A percentile compares a stretch with the other conserved stretches of the same genome.
These are phyloP conservation scores for Triadica sebifera DNA, from an alignment of 345 rosid genomes.

Conservation along the genomic window DNA sequence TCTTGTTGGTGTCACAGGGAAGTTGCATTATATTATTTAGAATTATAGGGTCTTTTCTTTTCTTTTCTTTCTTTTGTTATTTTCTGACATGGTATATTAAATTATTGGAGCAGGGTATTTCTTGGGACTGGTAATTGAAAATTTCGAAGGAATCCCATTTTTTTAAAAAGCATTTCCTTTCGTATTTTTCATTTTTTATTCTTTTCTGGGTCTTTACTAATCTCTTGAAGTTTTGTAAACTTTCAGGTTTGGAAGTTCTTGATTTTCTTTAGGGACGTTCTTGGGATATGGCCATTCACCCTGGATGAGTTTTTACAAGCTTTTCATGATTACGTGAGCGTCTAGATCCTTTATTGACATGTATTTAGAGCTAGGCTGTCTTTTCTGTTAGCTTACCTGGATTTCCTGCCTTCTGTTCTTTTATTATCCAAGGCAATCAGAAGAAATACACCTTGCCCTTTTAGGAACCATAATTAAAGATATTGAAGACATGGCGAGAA, in stretches of 20 bases:
- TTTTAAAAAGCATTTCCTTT: background rate
- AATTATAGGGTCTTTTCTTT: background rate
- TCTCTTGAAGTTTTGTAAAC: constrained; percentile 12
- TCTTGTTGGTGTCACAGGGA: background rate
- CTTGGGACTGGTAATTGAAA: background rate
- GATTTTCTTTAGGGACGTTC: constrained; percentile 72
- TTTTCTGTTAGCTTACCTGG: constrained; percentile 14
- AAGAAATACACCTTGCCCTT: constrained; percentile 79
- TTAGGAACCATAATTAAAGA: constrained; percentile 70
- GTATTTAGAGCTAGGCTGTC: background rate
- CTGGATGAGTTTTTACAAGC: constrained; percentile 89
- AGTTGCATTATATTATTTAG: background rate
- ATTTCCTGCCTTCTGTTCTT: constrained; percentile 18
- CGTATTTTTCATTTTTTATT: no score
- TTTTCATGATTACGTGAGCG: constrained; percentile 78
- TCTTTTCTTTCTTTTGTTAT: background rate
- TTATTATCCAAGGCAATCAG: constrained; percentile 75
- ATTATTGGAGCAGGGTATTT: background rate
- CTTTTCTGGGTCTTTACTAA: background rate
- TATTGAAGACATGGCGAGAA: constrained; percentile 72
- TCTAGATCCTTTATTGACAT: background rate
- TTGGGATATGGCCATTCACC: constrained; percentile 92
- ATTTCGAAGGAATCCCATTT: background rate
- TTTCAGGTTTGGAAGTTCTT: constrained; percentile 85
- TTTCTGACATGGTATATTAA: background rate